Evolutionary conservation across 1,139 yeast genomes (phyloP).

Genomic region (Lodderomyces parapsilosis): DNA sequence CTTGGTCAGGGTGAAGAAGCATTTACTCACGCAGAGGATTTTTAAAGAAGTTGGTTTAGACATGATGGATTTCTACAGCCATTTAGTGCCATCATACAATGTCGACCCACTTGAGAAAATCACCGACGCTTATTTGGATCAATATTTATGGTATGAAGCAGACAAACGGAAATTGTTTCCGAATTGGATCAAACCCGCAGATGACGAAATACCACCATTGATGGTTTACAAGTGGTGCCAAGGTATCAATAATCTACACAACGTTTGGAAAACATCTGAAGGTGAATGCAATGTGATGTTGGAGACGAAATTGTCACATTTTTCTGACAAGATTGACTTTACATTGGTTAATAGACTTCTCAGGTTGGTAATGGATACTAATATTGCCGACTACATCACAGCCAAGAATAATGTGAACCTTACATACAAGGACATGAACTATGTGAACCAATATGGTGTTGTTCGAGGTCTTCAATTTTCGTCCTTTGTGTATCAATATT

Average conservation of each 20-base stretch:
- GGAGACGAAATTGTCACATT: conserved; percentile 66
- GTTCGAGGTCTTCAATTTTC: conserved; percentile 88
- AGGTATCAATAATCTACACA: conserved; percentile 77
- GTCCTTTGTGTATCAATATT: conserved; percentile 85
- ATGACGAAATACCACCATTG: conserved; percentile 89
- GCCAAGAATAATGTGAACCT: conserved; percentile 84
- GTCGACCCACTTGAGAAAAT: conserved; percentile 93
- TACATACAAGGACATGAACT: conserved; percentile 93
- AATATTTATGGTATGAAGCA: conserved; percentile 94
- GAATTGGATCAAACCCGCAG: conserved; percentile 94
- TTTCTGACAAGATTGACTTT: conserved; percentile 85
- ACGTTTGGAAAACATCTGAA: conserved; percentile 73
- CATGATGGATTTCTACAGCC: conserved; percentile 90
- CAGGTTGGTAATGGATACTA: conserved; percentile 81
- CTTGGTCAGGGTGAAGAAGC: conserved; percentile 78
- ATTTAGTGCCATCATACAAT: conserved; percentile 80
- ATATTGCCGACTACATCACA: conserved; percentile 91
- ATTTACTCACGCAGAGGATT: conserved; percentile 82
- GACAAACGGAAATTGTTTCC: conserved; percentile 88
- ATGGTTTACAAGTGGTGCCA: conserved; percentile 94
- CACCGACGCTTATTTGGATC: conserved; percentile 95
- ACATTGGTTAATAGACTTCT: conserved; percentile 81
- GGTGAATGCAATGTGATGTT: conserved; percentile 86
- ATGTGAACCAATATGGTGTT: conserved; percentile 84
- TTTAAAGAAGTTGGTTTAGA: conserved; percentile 87